phyloP scores from a whole-genome alignment of 192 early-diverging fungal species.

The Linnemannia elongata region DNA sequence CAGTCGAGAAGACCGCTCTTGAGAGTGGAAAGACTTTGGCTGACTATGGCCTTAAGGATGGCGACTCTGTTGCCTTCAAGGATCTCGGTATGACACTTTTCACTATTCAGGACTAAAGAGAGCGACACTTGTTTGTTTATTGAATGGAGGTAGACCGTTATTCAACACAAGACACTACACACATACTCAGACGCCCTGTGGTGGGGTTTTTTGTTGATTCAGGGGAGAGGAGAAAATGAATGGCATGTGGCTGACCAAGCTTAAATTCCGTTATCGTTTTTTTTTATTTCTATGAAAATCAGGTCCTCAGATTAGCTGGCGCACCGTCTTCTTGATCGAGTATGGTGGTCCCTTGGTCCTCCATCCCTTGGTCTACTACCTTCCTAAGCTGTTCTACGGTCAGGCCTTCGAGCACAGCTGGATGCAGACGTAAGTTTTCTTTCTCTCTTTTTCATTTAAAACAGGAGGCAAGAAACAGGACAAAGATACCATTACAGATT shows the following conservation, averaged over 20 bases:
- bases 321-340: slow-evolving; percentile 91
- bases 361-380: slow-evolving; percentile 87
- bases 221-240: neutral
- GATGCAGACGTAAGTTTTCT: slow-evolving; percentile 68
- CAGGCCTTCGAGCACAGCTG: slow-evolving; percentile 72
- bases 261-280: neutral
- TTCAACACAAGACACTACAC: neutral
- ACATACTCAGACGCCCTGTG: neutral
- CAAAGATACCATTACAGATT: neutral
- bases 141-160: neutral
- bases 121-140: neutral
- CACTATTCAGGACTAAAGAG: neutral
- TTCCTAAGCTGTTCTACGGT: slow-evolving; percentile 77
- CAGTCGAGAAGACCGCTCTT: slow-evolving; percentile 68
- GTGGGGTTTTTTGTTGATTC: neutral
- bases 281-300: neutral
- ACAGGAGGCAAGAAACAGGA: neutral
- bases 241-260: slow-evolving; percentile 4
- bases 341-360: slow-evolving; percentile 90
- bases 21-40: slow-evolving; percentile 69
- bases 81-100: slow-evolving; percentile 63
- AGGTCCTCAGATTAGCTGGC: slow-evolving; percentile 93
- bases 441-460: neutral
- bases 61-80: slow-evolving; percentile 72
- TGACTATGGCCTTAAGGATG: slow-evolving; percentile 71